Percentiles rank a stretch among this genome's conserved stretches.
Evolutionary conservation across 139 green algal genomes (phyloP).

Genomic region (Gonium pectorale): DNA sequence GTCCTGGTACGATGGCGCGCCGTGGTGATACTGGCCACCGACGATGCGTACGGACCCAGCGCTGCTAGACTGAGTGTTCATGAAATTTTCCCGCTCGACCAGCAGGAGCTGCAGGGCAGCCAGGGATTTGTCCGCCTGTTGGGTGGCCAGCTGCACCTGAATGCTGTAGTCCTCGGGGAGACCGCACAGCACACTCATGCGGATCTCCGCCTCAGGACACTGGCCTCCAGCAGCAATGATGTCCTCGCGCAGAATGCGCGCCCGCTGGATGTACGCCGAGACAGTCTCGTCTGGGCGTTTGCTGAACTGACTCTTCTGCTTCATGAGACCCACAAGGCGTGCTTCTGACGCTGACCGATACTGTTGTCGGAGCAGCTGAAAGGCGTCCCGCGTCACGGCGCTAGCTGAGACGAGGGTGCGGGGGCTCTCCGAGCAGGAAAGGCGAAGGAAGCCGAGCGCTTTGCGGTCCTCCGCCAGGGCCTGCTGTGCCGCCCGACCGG

Average conservation of each 20-base stretch:
- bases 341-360: background rate
- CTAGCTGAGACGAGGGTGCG: background rate
- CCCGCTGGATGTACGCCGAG: background rate
- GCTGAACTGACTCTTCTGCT: background rate
- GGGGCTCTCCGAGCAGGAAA: background rate
- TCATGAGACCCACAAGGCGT: background rate
- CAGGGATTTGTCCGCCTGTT: background rate
- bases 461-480: background rate
- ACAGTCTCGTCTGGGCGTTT: background rate
- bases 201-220: background rate
- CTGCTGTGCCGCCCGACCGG: background rate
- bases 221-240: background rate
- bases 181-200: background rate
- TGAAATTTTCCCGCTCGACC: background rate
- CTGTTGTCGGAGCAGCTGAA: background rate
- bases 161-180: background rate
- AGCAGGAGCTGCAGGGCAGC: background rate
- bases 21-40: too few relatives aligned
- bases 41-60: background rate
- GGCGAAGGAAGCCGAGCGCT: background rate
- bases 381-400: background rate
- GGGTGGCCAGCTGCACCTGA: background rate
- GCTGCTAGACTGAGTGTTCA: background rate
- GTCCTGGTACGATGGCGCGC: too few relatives aligned
- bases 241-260: background rate